Percentiles rank a stretch among this genome's conserved stretches.
Conservation (phyloP, 805 yeast species). For the Priceomyces melissophilus region DNA sequence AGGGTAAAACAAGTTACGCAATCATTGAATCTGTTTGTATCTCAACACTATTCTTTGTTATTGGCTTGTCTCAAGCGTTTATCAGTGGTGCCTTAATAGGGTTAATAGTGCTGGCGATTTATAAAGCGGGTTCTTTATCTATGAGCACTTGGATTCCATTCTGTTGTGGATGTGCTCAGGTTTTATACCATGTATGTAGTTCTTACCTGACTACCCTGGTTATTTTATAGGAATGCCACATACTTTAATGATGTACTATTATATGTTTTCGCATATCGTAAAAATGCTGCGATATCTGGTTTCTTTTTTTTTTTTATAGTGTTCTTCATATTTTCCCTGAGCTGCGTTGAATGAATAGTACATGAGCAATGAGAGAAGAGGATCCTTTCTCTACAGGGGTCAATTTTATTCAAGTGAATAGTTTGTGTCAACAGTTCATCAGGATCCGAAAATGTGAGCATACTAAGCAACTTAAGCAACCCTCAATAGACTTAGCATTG, state of each 20-base stretch:
- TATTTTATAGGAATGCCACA: slow-evolving; percentile 13
- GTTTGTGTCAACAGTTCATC: background rate
- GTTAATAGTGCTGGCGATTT: slow-evolving; percentile 67
- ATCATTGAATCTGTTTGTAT: slow-evolving; percentile 24
- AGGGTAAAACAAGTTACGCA: slow-evolving; percentile 5
- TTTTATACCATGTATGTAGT: slow-evolving; percentile 62
- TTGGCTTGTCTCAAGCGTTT: slow-evolving; percentile 65
- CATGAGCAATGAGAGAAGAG: background rate
- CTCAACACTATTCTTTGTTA: slow-evolving; percentile 42
- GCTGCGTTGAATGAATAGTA: background rate
- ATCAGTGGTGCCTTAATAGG: slow-evolving; percentile 77
- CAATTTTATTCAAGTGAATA: background rate
- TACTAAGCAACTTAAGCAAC: background rate
- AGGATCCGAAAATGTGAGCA: background rate
- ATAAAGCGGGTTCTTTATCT: slow-evolving; percentile 73
- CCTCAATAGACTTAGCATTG: background rate
- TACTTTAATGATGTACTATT: background rate
- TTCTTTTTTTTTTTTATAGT: background rate
- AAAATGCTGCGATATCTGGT: too few species aligned
- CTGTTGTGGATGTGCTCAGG: slow-evolving; percentile 68
- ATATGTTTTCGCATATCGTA: background rate
- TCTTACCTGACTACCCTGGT: slow-evolving; percentile 54
- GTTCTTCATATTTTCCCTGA: background rate
- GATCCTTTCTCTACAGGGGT: background rate
- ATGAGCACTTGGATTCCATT: slow-evolving; percentile 97